These are phyloP conservation scores for Pelargonium nanum DNA, from an alignment of 345 rosid species.

Conservation along the genomic window DNA sequence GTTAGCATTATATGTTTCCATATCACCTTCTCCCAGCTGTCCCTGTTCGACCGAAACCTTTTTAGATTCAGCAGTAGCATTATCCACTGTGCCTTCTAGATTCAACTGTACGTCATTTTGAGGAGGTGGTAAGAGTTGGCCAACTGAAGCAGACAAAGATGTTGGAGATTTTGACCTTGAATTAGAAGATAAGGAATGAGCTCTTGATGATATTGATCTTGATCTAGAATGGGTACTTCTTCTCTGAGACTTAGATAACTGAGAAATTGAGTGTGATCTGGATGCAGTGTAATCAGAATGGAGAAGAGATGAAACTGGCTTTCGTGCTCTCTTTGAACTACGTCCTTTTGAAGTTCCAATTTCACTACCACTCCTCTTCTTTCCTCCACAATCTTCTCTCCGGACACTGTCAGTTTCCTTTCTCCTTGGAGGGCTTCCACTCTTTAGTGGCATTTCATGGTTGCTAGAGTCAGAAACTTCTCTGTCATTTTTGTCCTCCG, in stretches of 20 bases:
- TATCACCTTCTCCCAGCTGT: conserved; percentile 2
- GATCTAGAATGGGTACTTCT: conserved; percentile 13
- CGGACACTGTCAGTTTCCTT: conserved; percentile 12
- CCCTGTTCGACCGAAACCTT: conserved; percentile 13
- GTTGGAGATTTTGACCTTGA: conserved; percentile 15
- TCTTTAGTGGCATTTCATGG: conserved; percentile 7
- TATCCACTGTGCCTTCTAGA: conserved; percentile 13
- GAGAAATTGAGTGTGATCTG: conserved; percentile 16
- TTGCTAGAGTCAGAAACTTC: conserved; percentile 17
- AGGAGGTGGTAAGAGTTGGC: conserved; percentile 16
- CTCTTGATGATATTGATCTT: conserved; percentile 19
- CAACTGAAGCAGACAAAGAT: conserved; percentile 19
- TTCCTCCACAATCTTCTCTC: conserved; percentile 15
- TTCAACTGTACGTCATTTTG: conserved; percentile 17
- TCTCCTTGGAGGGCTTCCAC: conserved; percentile 9
- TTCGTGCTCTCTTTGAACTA: conserved; percentile 17
- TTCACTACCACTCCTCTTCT: conserved; percentile 19
- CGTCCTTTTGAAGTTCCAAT: conserved; percentile 13
- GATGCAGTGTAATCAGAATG: conserved; percentile 16
- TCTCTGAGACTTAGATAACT: conserved; percentile 13
- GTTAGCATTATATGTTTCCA: conserved; percentile 10
- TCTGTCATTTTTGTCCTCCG: conserved; percentile 7
- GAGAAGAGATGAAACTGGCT: conserved; percentile 16
- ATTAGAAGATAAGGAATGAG: conserved; percentile 13
- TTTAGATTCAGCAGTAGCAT: conserved; percentile 15